Evolutionary conservation across 2,329 filamentous ascomycete species (phyloP), one percentile per base, ranked within the genome.

Genomic region (Pseudocercospora pini-densiflorae): DNA sequence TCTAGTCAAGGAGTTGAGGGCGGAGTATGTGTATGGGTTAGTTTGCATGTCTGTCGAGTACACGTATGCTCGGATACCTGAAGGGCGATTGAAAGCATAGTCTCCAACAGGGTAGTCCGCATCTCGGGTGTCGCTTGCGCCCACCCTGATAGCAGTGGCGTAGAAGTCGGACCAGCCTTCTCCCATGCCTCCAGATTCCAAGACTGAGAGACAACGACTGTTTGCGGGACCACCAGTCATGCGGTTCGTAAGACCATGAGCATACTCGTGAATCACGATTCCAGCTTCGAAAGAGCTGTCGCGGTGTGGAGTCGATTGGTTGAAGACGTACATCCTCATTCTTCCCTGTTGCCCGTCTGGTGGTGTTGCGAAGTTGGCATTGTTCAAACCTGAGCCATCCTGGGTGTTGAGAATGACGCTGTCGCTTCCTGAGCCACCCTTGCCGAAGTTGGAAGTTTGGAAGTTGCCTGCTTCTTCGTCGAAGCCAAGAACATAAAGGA

Each of bases 291-390:
- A 88, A n/a, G 81, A 77, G 65, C 82, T 83, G 75, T 89, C 87
- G 6, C 86, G 81, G 62, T 79, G 73, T 0, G 85, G 85, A 0
- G 75, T 82, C 6, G 83, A 80, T 9, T 71, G 69, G 8, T 79
- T 83, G 84, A 85, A 89, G 57, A 88, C 75, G 73, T 84, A 88
- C 86, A 88, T 88, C 23, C 84, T 76, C 87, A 89, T 88, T 31
- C 85, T 81, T 14, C 82, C 83, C 1, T 77, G 75, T 49, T 79
- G 74, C 8, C 86, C 86, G 67, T 88, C 86, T 0, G 81, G 79
- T 0, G 84, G 85, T 0, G 86, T 86, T 5, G 82, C 81, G 68
- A 88, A 88, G 77, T 86, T 83, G 64, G 87, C 87, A 66, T 88
- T 88, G 78, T 89, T 86, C 1, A 77, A 81, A 16, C 80, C 82